A percentile compares a stretch with the other conserved stretches of the same genome.
These are phyloP conservation scores for Paraphysoderma sedebokerense DNA, from an alignment of 371 early-diverging fungal genomes.

Conservation along the genomic window DNA sequence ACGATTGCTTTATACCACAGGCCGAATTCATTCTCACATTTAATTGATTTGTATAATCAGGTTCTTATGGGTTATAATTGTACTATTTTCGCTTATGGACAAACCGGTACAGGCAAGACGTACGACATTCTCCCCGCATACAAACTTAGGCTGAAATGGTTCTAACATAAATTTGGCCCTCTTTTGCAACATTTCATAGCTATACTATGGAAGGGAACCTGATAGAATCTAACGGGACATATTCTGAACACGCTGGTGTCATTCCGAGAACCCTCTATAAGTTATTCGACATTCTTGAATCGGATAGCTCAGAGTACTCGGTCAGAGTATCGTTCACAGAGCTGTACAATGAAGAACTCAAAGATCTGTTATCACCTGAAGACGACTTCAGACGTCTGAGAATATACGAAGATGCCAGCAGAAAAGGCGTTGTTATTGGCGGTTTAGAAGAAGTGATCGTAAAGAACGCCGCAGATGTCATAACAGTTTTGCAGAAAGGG, in stretches of 20 bases:
- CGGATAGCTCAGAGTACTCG: background rate
- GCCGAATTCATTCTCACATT: background rate
- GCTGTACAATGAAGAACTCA: constrained; percentile 34
- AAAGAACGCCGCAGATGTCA: constrained; percentile 49
- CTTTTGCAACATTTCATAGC: too few species aligned
- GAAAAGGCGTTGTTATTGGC: constrained; percentile 59
- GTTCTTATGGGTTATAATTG: constrained; percentile 61
- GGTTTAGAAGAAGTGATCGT: constrained; percentile 61
- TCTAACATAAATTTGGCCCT: too few species aligned
- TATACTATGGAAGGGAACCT: constrained; percentile 77
- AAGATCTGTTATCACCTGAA: constrained; percentile 29
- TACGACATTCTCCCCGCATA: constrained; percentile 8
- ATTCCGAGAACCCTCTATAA: constrained; percentile 4
- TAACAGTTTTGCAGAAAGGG: constrained; percentile 54
- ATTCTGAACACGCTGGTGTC: constrained; percentile 2
- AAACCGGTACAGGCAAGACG: constrained; percentile 87
- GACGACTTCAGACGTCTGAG: constrained; percentile 31
- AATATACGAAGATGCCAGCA: constrained; percentile 46
- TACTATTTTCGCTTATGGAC: constrained; percentile 91
- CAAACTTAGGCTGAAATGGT: too few species aligned
- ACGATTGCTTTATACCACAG: background rate
- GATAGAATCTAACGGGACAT: constrained; percentile 16
- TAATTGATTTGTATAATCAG: background rate
- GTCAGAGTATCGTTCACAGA: constrained; percentile 13
- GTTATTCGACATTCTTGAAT: constrained; percentile 16